Conservation (phyloP, 2,329 filamentous ascomycete species). For the Fusarium veterinarium region DNA sequence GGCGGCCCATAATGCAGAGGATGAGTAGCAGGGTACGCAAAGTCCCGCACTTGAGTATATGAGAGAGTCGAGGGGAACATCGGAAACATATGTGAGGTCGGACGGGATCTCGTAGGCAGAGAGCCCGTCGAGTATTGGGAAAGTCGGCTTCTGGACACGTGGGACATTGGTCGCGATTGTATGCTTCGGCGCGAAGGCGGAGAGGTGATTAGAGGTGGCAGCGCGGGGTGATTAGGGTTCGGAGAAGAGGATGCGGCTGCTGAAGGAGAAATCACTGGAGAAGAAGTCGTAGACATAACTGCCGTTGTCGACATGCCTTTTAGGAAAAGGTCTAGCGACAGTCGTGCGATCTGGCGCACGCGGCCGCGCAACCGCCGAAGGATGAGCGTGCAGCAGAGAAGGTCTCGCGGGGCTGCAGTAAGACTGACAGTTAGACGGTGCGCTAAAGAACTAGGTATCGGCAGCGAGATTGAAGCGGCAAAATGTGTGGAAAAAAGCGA, state of each 20-base stretch:
- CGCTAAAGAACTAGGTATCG: slow-evolving; percentile 17
- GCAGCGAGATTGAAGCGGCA: slow-evolving; percentile 23
- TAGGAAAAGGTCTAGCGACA: slow-evolving; percentile 39
- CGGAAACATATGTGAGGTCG: slow-evolving; percentile 83
- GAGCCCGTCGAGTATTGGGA: slow-evolving; percentile 86
- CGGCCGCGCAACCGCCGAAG: slow-evolving; percentile 45
- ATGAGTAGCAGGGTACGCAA: slow-evolving; percentile 86
- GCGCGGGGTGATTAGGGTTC: slow-evolving; percentile 65
- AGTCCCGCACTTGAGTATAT: slow-evolving; percentile 94
- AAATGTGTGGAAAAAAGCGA: slow-evolving; percentile 15
- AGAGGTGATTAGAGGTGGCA: slow-evolving; percentile 69
- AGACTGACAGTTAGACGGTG: slow-evolving; percentile 32
- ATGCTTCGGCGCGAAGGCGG: slow-evolving; percentile 68
- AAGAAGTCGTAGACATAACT: slow-evolving; percentile 68
- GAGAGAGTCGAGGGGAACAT: slow-evolving; percentile 85
- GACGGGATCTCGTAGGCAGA: slow-evolving; percentile 76
- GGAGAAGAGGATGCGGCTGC: slow-evolving; percentile 57
- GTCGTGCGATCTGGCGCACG: slow-evolving; percentile 47
- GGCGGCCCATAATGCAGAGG: slow-evolving; percentile 95
- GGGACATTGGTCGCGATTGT: slow-evolving; percentile 75
- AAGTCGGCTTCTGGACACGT: slow-evolving; percentile 82
- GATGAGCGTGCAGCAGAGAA: slow-evolving; percentile 30
- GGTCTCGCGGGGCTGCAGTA: slow-evolving; percentile 36
- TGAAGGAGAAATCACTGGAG: slow-evolving; percentile 65
- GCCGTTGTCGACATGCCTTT: slow-evolving; percentile 56